Conservation (phyloP, 2,329 filamentous ascomycete genomes). For the Pyrenochaeta sp. region DNA sequence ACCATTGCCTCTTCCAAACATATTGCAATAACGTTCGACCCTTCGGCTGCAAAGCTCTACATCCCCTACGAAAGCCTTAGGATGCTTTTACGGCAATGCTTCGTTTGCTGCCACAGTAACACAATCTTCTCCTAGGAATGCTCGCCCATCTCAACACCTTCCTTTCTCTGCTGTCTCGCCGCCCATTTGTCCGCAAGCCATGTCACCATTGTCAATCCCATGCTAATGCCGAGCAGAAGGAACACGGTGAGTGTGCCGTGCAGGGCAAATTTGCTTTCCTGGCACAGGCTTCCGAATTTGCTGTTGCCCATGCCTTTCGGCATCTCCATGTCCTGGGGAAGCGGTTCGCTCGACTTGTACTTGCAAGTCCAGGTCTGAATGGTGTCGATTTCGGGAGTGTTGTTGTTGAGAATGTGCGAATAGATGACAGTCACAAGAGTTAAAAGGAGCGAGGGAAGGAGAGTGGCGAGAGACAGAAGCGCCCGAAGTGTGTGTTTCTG, state of each 20-base stretch:
- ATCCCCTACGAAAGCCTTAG: no score
- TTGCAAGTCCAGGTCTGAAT: conserved; percentile 53
- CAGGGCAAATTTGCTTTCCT: conserved; percentile 55
- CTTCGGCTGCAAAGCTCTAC: no score
- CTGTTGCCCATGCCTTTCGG: conserved; percentile 43
- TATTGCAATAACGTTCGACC: not conserved
- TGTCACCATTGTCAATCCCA: conserved; percentile 43
- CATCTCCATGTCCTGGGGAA: conserved; percentile 31
- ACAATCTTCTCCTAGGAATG: not conserved
- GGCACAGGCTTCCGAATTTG: conserved; percentile 51
- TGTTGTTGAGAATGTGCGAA: conserved; percentile 48
- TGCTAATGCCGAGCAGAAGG: conserved; percentile 46
- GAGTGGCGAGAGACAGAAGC: conserved; percentile 46
- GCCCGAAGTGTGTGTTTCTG: conserved; percentile 50
- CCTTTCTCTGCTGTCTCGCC: conserved; percentile 42
- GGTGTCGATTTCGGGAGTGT: conserved; percentile 44
- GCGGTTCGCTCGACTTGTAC: conserved; percentile 39
- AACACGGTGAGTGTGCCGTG: conserved; percentile 54
- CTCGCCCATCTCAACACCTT: conserved; percentile 32
- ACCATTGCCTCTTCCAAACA: not conserved
- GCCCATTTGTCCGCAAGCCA: conserved; percentile 51
- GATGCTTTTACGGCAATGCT: not conserved
- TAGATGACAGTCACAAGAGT: conserved; percentile 53
- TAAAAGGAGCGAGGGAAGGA: conserved; percentile 49
- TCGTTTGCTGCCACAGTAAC: not conserved